Evolutionary conservation across 169 alveolate genomes (phyloP).

Genomic region (Plasmodium relictum): DNA sequence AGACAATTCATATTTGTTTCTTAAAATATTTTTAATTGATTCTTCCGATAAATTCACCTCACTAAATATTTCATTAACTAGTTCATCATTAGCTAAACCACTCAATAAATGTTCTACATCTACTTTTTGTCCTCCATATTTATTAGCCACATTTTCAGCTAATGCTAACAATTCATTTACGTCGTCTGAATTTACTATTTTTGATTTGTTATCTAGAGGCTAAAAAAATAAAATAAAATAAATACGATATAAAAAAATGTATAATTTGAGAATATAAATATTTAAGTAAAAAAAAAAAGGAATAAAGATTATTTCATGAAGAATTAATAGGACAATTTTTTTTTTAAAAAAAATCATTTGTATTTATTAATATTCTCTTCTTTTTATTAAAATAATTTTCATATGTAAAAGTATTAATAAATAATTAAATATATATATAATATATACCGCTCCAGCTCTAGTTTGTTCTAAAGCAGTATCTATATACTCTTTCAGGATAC

Average conservation of each 20-base stretch:
- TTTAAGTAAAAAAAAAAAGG: background rate
- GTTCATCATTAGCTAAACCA: slow-evolving; percentile 51
- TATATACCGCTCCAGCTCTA: slow-evolving; percentile 73
- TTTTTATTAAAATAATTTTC: too few relatives aligned
- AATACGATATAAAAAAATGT: background rate
- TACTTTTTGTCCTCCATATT: slow-evolving; percentile 52
- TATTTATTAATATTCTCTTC: too few relatives aligned
- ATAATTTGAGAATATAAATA: background rate
- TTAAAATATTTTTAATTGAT: slow-evolving; percentile 33
- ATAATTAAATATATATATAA: background rate
- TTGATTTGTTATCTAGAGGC: slow-evolving; percentile 67
- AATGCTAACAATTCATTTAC: slow-evolving; percentile 39
- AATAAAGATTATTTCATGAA: background rate
- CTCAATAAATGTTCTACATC: slow-evolving; percentile 66
- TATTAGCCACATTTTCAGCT: slow-evolving; percentile 44
- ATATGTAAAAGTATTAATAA: too few relatives aligned
- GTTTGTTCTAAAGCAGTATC: slow-evolving; percentile 71
- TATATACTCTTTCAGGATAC: slow-evolving; percentile 31
- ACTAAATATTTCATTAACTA: slow-evolving; percentile 43
- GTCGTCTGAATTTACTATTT: slow-evolving; percentile 28
- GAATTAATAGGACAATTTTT: background rate
- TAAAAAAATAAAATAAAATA: slow-evolving; percentile 6
- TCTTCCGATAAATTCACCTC: slow-evolving; percentile 57
- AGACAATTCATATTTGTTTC: slow-evolving; percentile 30
- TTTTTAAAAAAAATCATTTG: background rate